Conservation (phyloP, 2,329 filamentous ascomycete species). For the Fusarium piperis region DNA sequence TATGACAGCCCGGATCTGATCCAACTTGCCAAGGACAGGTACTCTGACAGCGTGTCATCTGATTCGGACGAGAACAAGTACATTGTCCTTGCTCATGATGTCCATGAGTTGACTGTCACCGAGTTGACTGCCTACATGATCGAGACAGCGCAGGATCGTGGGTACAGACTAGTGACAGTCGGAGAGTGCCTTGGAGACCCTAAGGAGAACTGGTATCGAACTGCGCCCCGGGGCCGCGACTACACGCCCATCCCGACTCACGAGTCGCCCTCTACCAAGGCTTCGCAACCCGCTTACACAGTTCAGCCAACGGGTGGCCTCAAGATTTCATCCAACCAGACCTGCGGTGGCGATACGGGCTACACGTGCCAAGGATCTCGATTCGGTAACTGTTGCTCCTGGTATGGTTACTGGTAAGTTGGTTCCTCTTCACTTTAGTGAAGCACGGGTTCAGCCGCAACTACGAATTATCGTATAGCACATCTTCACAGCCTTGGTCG, state of each 20-base stretch:
- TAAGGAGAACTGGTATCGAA: conserved; percentile 62
- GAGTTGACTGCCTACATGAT: conserved; percentile 57
- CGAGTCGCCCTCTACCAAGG: conserved; percentile 7
- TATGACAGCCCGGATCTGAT: conserved; percentile 61
- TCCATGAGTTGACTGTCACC: conserved; percentile 57
- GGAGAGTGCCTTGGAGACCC: conserved; percentile 67
- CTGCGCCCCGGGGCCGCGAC: conserved; percentile 27
- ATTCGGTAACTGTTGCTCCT: conserved; percentile 54
- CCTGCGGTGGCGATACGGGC: conserved; percentile 48
- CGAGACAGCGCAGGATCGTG: conserved; percentile 50
- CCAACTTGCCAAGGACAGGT: conserved; percentile 54
- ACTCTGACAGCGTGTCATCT: conserved; percentile 49
- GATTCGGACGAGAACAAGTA: conserved; percentile 47
- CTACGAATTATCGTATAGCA: neutral
- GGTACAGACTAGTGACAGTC: conserved; percentile 61
- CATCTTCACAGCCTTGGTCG: neutral
- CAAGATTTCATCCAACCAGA: conserved; percentile 47
- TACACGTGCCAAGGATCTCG: conserved; percentile 50
- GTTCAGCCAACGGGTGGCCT: conserved; percentile 32
- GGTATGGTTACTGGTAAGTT: conserved; percentile 53
- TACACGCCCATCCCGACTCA: conserved; percentile 21
- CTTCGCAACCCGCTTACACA: conserved; percentile 20
- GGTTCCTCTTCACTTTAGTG: neutral
- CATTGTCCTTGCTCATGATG: conserved; percentile 64
- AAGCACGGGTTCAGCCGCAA: neutral